Conservation (phyloP, 805 yeast genomes). For the Kuraishia hungarica region DNA sequence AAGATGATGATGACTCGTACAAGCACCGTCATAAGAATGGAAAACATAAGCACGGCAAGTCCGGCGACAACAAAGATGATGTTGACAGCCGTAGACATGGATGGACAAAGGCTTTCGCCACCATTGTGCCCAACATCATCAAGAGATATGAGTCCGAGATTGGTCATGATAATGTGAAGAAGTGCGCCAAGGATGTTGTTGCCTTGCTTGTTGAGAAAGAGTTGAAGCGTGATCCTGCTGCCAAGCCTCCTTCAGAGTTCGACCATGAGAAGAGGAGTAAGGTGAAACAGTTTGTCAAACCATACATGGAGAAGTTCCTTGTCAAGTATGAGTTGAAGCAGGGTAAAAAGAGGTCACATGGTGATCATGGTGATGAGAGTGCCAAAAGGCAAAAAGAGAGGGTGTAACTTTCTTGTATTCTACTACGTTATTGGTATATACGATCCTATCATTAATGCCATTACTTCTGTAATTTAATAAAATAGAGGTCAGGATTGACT, state of each 20-base stretch:
- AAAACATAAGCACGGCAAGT: not conserved
- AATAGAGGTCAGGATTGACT: not conserved
- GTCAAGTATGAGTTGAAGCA: constrained; percentile 35
- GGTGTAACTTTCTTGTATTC: not conserved
- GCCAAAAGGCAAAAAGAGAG: not conserved
- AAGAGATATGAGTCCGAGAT: constrained; percentile 57
- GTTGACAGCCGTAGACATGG: constrained; percentile 2
- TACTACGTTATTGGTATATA: not conserved
- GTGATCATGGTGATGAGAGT: not conserved
- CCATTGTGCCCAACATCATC: constrained; percentile 70
- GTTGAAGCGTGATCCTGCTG: constrained; percentile 32
- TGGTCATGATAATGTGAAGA: constrained; percentile 66
- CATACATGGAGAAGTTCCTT: constrained; percentile 61
- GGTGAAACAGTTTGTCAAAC: constrained; percentile 52
- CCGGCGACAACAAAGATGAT: not conserved
- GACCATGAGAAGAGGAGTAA: constrained; percentile 60
- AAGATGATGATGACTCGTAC: not conserved
- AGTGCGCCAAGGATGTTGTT: constrained; percentile 74
- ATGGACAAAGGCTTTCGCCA: constrained; percentile 54
- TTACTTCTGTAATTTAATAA: not conserved
- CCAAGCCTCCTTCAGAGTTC: constrained; percentile 44
- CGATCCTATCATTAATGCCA: not conserved
- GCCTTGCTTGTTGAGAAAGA: constrained; percentile 64
- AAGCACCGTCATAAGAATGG: constrained; percentile 1
- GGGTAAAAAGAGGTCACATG: constrained; percentile 10